Percentiles rank a stretch among this genome's conserved stretches.
These are phyloP conservation scores for Amaranthus hypochondriacus DNA, from an alignment of 148 eudicot species.

Conservation along the genomic window DNA sequence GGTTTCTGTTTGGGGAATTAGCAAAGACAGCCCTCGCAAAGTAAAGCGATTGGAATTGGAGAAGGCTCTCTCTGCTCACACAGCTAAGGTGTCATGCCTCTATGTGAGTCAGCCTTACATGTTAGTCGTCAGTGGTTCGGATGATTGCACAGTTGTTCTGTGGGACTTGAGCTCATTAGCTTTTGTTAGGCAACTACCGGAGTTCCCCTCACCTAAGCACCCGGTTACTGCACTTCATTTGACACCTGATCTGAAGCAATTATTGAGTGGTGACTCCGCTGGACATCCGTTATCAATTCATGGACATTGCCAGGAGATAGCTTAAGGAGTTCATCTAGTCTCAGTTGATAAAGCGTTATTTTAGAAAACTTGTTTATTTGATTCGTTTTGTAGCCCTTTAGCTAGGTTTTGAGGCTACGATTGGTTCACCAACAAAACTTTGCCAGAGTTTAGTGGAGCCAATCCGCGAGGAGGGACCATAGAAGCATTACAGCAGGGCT, in stretches of 20 bases:
- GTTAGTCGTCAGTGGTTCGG: slow-evolving; percentile 91
- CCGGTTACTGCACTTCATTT: slow-evolving; percentile 84
- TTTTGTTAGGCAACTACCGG: slow-evolving; percentile 82
- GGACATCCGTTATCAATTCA: slow-evolving; percentile 64
- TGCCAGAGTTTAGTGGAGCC: slow-evolving; percentile 19
- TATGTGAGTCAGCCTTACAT: slow-evolving; percentile 88
- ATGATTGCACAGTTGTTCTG: slow-evolving; percentile 76
- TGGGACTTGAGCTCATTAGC: slow-evolving; percentile 90
- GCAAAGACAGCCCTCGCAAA: slow-evolving; percentile 52
- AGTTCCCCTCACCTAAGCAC: slow-evolving; percentile 82
- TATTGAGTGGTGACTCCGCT: slow-evolving; percentile 77
- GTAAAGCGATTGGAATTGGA: slow-evolving; percentile 51
- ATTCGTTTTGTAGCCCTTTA: slow-evolving; percentile 11
- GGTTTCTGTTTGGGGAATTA: slow-evolving; percentile 81
- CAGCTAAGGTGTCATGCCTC: slow-evolving; percentile 67
- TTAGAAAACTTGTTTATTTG: slow-evolving; percentile 4
- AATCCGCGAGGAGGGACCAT: slow-evolving; percentile 14
- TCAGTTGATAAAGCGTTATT: slow-evolving; percentile 34
- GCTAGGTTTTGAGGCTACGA: slow-evolving; percentile 13
- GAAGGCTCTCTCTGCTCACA: slow-evolving; percentile 75
- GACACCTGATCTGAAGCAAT: slow-evolving; percentile 72
- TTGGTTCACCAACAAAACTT: slow-evolving; percentile 12
- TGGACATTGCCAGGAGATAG: slow-evolving; percentile 88
- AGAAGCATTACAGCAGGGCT: slow-evolving; percentile 35
- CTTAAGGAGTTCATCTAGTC: slow-evolving; percentile 51